These are phyloP conservation scores for Odonthalia washingtoniensis DNA, from an alignment of 31 red algal genomes.

Conservation along the genomic window DNA sequence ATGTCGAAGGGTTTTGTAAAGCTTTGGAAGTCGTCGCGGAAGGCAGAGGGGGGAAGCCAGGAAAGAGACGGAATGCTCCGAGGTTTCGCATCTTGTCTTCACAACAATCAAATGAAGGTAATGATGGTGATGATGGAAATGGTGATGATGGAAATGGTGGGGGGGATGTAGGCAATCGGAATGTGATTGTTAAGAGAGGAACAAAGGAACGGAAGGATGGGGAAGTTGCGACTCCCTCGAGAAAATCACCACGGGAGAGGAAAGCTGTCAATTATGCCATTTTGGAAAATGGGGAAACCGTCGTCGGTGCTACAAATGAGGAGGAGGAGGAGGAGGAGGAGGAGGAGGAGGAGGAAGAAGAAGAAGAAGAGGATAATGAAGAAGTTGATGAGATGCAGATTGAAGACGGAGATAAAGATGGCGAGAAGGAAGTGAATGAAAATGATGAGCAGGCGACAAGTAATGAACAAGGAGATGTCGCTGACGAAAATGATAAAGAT, in stretches of 20 bases:
- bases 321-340: not conserved
- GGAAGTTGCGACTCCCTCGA: not conserved
- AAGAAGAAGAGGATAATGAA: not conserved
- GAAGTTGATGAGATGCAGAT: not conserved
- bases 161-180: too few species aligned
- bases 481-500: too few species aligned
- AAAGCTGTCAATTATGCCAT: conserved; percentile 37
- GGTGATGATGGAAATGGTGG: too few species aligned
- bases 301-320: not conserved
- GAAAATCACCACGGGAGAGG: conserved; percentile 15
- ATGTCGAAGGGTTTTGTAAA: not conserved
- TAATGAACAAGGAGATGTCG: too few species aligned
- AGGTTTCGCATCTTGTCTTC: not conserved
- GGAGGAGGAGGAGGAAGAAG: not conserved
- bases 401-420: not conserved
- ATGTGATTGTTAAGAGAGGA: too few species aligned
- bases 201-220: too few species aligned
- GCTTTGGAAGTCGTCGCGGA: conserved; percentile 4
- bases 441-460: too few species aligned
- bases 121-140: too few species aligned
- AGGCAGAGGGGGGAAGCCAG: not conserved
- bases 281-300: conserved; percentile 5
- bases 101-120: not conserved
- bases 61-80: not conserved
- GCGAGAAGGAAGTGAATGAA: not conserved